Evolutionary conservation across 257 asterid species (phyloP), one percentile per base, ranked within the genome.

Genomic region (Solanum chiquidenum): DNA sequence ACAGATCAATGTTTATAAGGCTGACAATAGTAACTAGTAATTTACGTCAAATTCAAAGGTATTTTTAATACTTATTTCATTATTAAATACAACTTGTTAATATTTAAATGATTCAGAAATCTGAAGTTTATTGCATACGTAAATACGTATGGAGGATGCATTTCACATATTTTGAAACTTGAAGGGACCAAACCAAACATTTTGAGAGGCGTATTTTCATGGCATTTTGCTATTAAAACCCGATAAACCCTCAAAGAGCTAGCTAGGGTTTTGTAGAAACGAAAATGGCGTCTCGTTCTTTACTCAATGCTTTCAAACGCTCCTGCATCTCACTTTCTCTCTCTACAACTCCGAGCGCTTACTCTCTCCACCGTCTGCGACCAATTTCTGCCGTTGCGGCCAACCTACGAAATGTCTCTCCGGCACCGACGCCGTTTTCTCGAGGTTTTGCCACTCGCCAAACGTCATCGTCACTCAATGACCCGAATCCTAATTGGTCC

Each of bases 401-500:
- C 68, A 79, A 88, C 49, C 58, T 88, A 83, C 90, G 90, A 88
- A 91, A 90, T 91, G 89, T 52, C 27, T 38, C 37, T 25, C 69
- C 87, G 89, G 94, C 79, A 20, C 13, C 18, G 29, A 84, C 84
- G 31, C 0, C 44, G 27, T 82, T 95, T 33, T 13, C 92, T 12
- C 88, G 98, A 76, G 93, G 96, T 18, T 91, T 96, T 37, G 87
- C 99, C 7, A 92, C 98, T 58, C 93, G 95, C 1, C 94, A 88
- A 83, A 94, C 96, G 18, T 64, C 94, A 25, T 91, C 98, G 0
- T 97, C 98, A 1, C 93, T 96, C 52, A 95, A 85, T 58, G 98
- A 97, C 73, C 98, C 96, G 35, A 96, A 95, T 91, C 99, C 99
- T 58, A 97, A 97, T 88, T 96, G 96, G 96, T 92, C 98, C 31